Evolutionary conservation across 805 yeast species (phyloP).

Genomic region (Jamesozyma lodderae): DNA sequence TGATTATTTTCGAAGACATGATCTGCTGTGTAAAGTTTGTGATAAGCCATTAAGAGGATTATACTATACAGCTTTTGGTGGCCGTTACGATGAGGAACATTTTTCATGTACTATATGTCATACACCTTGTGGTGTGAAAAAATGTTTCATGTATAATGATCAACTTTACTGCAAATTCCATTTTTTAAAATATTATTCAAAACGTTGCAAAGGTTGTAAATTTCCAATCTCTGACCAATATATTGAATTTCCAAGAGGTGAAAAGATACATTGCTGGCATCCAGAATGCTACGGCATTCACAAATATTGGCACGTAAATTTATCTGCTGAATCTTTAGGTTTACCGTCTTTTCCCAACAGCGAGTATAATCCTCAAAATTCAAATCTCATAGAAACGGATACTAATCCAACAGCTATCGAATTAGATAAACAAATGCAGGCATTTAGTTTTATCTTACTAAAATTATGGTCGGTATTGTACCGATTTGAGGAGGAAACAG

Average conservation of each 20-base stretch:
- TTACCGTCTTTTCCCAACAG: slow-evolving; percentile 28
- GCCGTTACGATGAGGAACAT: slow-evolving; percentile 89
- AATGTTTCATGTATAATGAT: slow-evolving; percentile 81
- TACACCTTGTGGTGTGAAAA: slow-evolving; percentile 80
- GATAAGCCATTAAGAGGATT: slow-evolving; percentile 81
- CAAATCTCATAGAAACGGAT: slow-evolving; percentile 22
- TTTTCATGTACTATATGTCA: slow-evolving; percentile 85
- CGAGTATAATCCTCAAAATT: slow-evolving; percentile 15
- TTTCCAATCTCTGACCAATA: slow-evolving; percentile 89
- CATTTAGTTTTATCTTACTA: slow-evolving; percentile 49
- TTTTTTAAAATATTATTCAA: slow-evolving; percentile 77
- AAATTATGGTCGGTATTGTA: slow-evolving; percentile 82
- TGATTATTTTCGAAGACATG: slow-evolving; percentile 80
- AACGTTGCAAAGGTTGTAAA: slow-evolving; percentile 87
- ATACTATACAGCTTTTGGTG: slow-evolving; percentile 86
- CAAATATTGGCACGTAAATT: slow-evolving; percentile 88
- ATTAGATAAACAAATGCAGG: slow-evolving; percentile 49
- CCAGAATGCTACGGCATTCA: slow-evolving; percentile 98
- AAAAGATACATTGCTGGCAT: slow-evolving; percentile 94
- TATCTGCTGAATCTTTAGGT: slow-evolving; percentile 54
- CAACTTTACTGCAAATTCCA: slow-evolving; percentile 86
- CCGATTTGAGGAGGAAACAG: slow-evolving; percentile 83
- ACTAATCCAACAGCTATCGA: slow-evolving; percentile 37
- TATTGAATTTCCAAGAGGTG: slow-evolving; percentile 86
- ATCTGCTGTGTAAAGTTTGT: slow-evolving; percentile 80